Evolutionary conservation across 164 flowering plant genomes (phyloP), one percentile per base, ranked within the genome.

Genomic region (Cinnamomum micranthum): DNA sequence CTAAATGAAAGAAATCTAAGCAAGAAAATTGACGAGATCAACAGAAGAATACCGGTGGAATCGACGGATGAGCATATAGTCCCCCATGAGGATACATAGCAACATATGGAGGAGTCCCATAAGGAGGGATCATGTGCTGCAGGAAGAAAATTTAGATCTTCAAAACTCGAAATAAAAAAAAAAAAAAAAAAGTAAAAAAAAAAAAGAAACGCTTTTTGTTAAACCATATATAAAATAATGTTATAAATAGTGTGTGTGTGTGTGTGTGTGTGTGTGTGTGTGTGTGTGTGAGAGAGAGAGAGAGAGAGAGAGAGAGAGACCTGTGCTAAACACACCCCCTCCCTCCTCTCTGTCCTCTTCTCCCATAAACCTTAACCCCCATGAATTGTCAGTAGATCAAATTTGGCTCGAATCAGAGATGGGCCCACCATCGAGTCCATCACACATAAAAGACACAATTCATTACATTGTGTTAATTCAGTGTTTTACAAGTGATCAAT

Each of bases 51-150:
- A 81, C 84, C 71, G 84, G 83, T 66, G 81, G 79, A 62, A 81
- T 76, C 31, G 83, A 78, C 28, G 83, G 84, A 76, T 81, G 84
- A 55, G 77, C 77, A 76, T 81, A 81, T 19, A 81, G 59, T 70
- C 83, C 84, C 27, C 84, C 81, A 69, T 68, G 84, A 71, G 84
- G 81, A 69, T 81, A 81, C 84, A 81, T 78, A 25, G 84, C 27
- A 64, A 78, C 81, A 74, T 81, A 81, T n/a, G 84, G 84, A 22
- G 84, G 84, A 62, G 84, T 78, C 69, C 81, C 84, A 76, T 78
- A 81, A 13, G 84, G 84, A 67, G 84, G 81, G 28, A 81, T 70
- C 76, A 81, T 73, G 74, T 78, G 83, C 83, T 81, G 81, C 79
- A 78, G 63, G 71, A 69, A 76, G 73, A 75, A 71, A 27, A 15